A percentile compares a stretch with the other conserved stretches of the same genome.
Evolutionary conservation across 805 yeast genomes (phyloP).

Genomic region (Cyberlindnera mississippiensis): DNA sequence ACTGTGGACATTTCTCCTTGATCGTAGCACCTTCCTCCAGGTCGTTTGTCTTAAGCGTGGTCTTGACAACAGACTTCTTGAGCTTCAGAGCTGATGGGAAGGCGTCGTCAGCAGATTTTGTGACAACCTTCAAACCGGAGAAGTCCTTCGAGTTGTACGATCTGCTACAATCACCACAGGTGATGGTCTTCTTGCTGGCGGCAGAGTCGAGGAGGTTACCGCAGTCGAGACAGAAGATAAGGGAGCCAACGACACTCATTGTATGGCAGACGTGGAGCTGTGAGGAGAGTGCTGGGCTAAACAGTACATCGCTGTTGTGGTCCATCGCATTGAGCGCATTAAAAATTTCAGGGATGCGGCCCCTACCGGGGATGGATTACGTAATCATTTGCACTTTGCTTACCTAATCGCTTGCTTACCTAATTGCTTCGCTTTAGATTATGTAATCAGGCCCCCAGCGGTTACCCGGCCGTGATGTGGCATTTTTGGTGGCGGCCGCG

Average conservation of each 20-base stretch:
- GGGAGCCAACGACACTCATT: slow-evolving; percentile 95
- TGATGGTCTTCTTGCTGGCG: slow-evolving; percentile 43
- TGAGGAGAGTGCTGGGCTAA: too few relatives aligned
- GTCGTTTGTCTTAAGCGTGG: slow-evolving; percentile 70
- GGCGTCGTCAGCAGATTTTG: slow-evolving; percentile 86
- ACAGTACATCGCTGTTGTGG: too few relatives aligned
- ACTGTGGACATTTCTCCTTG: slow-evolving; percentile 97
- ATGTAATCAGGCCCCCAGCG: too few relatives aligned
- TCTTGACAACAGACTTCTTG: slow-evolving; percentile 88
- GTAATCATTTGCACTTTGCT: too few relatives aligned
- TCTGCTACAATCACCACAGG: slow-evolving; percentile 53
- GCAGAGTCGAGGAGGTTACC: slow-evolving; percentile 80
- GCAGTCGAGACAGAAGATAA: slow-evolving; percentile 90
- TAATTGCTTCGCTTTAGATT: too few relatives aligned
- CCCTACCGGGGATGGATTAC: too few relatives aligned
- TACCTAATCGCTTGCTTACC: too few relatives aligned
- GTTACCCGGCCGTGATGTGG: too few relatives aligned
- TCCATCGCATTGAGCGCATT: too few relatives aligned
- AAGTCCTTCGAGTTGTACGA: slow-evolving; percentile 46
- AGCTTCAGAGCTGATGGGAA: slow-evolving; percentile 83
- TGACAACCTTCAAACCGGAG: slow-evolving; percentile 77
- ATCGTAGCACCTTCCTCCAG: slow-evolving; percentile 94
- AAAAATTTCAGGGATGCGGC: too few relatives aligned
- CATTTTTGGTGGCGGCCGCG: slow-evolving; percentile 1
- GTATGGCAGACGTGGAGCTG: slow-evolving; percentile 1